These are phyloP conservation scores for Pythium rishiriense DNA, from an alignment of 352 stramenopile species.

Conservation along the genomic window DNA sequence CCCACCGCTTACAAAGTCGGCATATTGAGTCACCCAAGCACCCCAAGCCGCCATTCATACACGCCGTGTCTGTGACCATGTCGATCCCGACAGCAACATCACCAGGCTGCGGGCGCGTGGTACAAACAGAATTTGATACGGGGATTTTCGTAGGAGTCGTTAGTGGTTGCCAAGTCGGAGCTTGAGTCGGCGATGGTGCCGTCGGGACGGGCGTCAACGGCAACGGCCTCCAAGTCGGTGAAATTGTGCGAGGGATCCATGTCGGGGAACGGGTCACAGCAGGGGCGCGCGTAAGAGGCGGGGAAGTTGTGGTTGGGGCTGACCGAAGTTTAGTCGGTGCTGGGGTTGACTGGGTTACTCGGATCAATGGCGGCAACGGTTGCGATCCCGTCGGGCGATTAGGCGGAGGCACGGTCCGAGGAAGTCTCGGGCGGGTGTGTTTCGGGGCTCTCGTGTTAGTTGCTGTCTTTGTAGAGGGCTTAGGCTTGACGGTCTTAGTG, in stretches of 20 bases:
- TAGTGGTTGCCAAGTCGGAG: background rate
- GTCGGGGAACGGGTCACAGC: background rate
- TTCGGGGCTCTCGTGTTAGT: background rate
- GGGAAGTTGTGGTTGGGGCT: background rate
- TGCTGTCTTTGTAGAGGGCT: background rate
- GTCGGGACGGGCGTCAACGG: background rate
- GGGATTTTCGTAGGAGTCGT: background rate
- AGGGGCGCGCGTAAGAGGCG: background rate
- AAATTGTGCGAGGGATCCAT: background rate
- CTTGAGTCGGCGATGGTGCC: background rate
- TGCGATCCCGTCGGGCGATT: background rate
- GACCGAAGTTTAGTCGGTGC: background rate
- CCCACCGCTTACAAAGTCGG: constrained; percentile 12
- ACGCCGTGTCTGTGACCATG: constrained; percentile 7
- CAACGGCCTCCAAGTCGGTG: background rate
- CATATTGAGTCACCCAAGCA: constrained; percentile 11
- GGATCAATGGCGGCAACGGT: constrained; percentile 1
- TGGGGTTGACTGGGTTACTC: background rate
- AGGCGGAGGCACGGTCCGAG: background rate
- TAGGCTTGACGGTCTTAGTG: background rate
- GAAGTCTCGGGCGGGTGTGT: background rate
- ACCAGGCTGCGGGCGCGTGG: constrained; percentile 9
- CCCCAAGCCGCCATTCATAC: constrained; percentile 5
- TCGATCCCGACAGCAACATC: constrained; percentile 33
- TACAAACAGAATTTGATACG: background rate